Evolutionary conservation across 345 rosid genomes (phyloP).

Genomic region (Eucalyptus sideroxylon): DNA sequence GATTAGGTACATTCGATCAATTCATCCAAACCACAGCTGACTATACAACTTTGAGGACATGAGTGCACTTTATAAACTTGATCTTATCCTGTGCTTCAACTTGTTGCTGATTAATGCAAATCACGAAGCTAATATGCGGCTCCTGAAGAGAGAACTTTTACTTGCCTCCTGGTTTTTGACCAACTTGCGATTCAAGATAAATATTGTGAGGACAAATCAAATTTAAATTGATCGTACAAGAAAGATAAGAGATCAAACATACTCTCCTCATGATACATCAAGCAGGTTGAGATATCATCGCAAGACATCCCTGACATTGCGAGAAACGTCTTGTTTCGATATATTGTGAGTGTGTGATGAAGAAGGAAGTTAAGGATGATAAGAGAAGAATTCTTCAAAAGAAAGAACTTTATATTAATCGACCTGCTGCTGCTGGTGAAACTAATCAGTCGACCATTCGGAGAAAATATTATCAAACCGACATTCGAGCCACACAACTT

Average conservation of each 20-base stretch:
- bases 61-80: not conserved
- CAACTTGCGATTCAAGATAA: not conserved
- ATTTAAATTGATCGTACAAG: not conserved
- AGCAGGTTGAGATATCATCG: not conserved
- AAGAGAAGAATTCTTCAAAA: not conserved
- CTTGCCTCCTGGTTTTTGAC: not conserved
- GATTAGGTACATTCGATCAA: not conserved
- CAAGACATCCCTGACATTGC: slow-evolving; percentile 7
- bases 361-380: not conserved
- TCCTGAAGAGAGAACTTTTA: not conserved
- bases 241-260: not conserved
- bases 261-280: not conserved
- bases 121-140: not conserved
- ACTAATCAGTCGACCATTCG: not conserved
- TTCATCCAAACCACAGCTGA: not conserved
- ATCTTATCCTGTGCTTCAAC: not conserved
- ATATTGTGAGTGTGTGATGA: not conserved
- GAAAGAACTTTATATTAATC: not conserved
- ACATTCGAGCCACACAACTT: not conserved
- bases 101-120: not conserved
- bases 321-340: not conserved
- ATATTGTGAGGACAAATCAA: not conserved
- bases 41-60: not conserved
- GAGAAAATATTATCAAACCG: slow-evolving; percentile 13
- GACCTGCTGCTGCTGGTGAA: slow-evolving; percentile 1